A percentile compares a stretch with the other conserved stretches of the same genome.
These are phyloP conservation scores for Fusarium secorum DNA, from an alignment of 2,329 filamentous ascomycete genomes.

Conservation along the genomic window DNA sequence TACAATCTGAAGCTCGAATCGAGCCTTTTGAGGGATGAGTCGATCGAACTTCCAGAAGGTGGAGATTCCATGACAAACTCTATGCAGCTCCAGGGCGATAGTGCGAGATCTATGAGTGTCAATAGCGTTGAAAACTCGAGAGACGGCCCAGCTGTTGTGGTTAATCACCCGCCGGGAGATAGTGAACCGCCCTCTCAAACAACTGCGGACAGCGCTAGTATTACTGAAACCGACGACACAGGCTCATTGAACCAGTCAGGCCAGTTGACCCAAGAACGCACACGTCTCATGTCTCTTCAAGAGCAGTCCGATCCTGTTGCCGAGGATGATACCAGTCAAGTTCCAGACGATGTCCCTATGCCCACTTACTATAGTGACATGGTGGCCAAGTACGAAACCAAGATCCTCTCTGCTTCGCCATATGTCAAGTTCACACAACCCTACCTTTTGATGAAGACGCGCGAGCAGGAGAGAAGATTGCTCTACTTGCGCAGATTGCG, in stretches of 20 bases:
- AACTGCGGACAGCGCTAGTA: constrained; percentile 43
- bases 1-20: constrained; percentile 98
- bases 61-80: constrained; percentile 54
- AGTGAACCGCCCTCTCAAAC: constrained; percentile 49
- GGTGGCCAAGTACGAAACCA: constrained; percentile 91
- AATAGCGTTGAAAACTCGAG: constrained; percentile 42
- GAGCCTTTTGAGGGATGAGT: constrained; percentile 91
- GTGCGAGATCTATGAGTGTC: constrained; percentile 47
- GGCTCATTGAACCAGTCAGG: constrained; percentile 40
- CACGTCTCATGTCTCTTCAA: constrained; percentile 49
- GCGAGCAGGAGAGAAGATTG: constrained; percentile 87
- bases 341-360: constrained; percentile 81
- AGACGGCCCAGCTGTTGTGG: constrained; percentile 44
- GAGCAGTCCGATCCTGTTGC: constrained; percentile 54
- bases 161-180: constrained; percentile 49
- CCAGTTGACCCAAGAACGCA: constrained; percentile 36
- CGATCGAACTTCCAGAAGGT: constrained; percentile 78
- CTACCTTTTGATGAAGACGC: constrained; percentile 88
- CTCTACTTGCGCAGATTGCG: constrained; percentile 82
- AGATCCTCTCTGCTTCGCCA: constrained; percentile 91
- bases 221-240: constrained; percentile 41
- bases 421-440: constrained; percentile 96
- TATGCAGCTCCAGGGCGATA: constrained; percentile 52
- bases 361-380: constrained; percentile 95
- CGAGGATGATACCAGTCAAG: constrained; percentile 63